phyloP scores from a whole-genome alignment of 2,329 filamentous ascomycete genomes.

The Lasiodiplodia sp. region DNA sequence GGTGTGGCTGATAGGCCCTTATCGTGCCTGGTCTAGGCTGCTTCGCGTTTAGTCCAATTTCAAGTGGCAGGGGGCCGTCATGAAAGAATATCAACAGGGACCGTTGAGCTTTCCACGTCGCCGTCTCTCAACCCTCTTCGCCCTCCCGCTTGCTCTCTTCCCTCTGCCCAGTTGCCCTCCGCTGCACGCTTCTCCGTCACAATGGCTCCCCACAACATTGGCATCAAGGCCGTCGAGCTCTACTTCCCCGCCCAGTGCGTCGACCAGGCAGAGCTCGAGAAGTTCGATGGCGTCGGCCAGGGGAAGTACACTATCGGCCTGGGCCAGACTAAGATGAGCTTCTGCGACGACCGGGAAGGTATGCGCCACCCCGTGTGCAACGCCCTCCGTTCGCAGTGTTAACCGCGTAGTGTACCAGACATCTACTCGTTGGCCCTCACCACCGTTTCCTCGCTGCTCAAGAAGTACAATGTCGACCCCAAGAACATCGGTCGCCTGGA shows the following conservation, averaged over 20 bases:
- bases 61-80: not conserved
- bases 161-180: constrained; percentile 35
- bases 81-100: constrained; percentile 5
- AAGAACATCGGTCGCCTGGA: constrained; percentile 60
- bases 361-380: constrained; percentile 31
- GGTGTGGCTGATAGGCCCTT: constrained; percentile 18
- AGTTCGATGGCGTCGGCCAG: constrained; percentile 61
- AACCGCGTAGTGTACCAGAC: constrained; percentile 44
- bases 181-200: constrained; percentile 2
- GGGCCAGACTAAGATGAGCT: constrained; percentile 63
- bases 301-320: constrained; percentile 64
- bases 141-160: constrained; percentile 31
- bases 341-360: constrained; percentile 63
- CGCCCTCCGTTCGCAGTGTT: constrained; percentile 7
- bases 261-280: constrained; percentile 61
- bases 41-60: not conserved
- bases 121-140: constrained; percentile 22
- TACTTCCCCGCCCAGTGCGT: constrained; percentile 64
- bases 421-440: constrained; percentile 63
- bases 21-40: constrained; percentile 19
- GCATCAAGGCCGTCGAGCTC: constrained; percentile 63
- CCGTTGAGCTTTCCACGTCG: constrained; percentile 19
- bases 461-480: constrained; percentile 61
- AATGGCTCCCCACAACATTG: constrained; percentile 59
- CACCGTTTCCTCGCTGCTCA: constrained; percentile 59